Conservation (phyloP, 768 basidiomycete genomes). For the Boletus vermiculosoides region DNA sequence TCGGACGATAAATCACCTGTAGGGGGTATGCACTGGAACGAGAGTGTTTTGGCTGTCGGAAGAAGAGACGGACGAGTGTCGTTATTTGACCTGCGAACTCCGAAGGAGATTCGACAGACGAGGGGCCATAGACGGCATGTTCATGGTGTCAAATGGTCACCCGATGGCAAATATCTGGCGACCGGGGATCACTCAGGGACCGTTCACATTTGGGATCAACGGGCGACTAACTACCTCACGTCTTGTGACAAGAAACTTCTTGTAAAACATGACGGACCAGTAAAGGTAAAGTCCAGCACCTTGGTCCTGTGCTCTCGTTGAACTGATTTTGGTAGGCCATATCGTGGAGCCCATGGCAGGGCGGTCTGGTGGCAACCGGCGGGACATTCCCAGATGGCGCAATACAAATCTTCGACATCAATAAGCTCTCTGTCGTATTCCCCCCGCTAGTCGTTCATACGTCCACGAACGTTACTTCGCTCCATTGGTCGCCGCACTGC, state of each 20-base stretch:
- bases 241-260: slow-evolving; percentile 36
- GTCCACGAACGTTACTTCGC: slow-evolving; percentile 55
- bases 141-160: slow-evolving; percentile 42
- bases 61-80: slow-evolving; percentile 38
- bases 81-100: slow-evolving; percentile 37
- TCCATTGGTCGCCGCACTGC: slow-evolving; percentile 72
- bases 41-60: slow-evolving; percentile 39
- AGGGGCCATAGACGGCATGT: slow-evolving; percentile 36
- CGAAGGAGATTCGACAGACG: slow-evolving; percentile 27
- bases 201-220: slow-evolving; percentile 45
- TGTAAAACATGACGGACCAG: slow-evolving; percentile 43
- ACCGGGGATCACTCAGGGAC: slow-evolving; percentile 42
- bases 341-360: slow-evolving; percentile 76
- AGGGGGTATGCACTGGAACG: slow-evolving; percentile 43
- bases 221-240: slow-evolving; percentile 33
- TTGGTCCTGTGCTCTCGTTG: not conserved
- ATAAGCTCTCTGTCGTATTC: slow-evolving; percentile 41
- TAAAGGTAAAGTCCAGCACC: slow-evolving; percentile 36
- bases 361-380: slow-evolving; percentile 63
- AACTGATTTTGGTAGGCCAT: slow-evolving; percentile 47
- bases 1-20: slow-evolving; percentile 32
- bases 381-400: slow-evolving; percentile 62
- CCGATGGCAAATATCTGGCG: slow-evolving; percentile 40
- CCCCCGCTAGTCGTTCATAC: slow-evolving; percentile 46
- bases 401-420: slow-evolving; percentile 51